Percentiles rank a stretch among this genome's conserved stretches.
Conservation (phyloP, 495 filamentous ascomycete genomes). For the Aspergillus cavernicola region DNA sequence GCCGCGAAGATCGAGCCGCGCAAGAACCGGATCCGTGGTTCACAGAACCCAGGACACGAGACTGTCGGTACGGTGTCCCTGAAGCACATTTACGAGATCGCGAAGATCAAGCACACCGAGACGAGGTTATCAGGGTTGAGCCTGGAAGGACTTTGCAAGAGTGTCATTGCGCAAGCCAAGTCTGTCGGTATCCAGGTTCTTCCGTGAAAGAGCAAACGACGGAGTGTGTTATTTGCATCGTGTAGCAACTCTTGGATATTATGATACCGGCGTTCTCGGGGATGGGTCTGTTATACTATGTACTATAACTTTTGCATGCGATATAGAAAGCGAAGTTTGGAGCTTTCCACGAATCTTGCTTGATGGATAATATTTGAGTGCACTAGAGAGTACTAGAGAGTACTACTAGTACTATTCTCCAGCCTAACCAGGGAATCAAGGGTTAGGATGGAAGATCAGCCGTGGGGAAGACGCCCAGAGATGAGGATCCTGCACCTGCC, state of each 20-base stretch:
- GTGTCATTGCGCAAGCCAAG: constrained; percentile 81
- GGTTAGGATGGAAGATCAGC: background rate
- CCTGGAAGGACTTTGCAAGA: constrained; percentile 77
- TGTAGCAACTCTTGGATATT: constrained; percentile 12
- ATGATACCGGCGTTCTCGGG: constrained; percentile 23
- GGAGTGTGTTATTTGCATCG: constrained; percentile 10
- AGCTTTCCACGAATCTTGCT: no score
- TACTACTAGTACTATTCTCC: no score
- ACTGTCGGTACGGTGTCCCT: constrained; percentile 76
- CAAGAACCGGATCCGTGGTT: constrained; percentile 75
- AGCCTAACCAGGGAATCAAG: background rate
- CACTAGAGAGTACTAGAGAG: no score
- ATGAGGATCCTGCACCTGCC: no score
- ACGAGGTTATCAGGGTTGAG: constrained; percentile 73
- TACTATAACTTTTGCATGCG: constrained; percentile 27
- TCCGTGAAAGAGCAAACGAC: constrained; percentile 41
- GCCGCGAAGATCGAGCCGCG: constrained; percentile 73
- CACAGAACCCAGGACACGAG: constrained; percentile 74
- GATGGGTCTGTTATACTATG: constrained; percentile 20
- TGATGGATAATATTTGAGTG: no score
- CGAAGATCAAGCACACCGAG: constrained; percentile 90
- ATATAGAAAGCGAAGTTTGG: constrained; percentile 18
- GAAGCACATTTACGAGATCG: constrained; percentile 98
- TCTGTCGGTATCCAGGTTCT: constrained; percentile 82
- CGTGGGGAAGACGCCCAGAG: background rate